Percentiles rank a stretch among this genome's conserved stretches.
Evolutionary conservation across 2,329 filamentous ascomycete genomes (phyloP).

Genomic region (Emydomyces testavorans): DNA sequence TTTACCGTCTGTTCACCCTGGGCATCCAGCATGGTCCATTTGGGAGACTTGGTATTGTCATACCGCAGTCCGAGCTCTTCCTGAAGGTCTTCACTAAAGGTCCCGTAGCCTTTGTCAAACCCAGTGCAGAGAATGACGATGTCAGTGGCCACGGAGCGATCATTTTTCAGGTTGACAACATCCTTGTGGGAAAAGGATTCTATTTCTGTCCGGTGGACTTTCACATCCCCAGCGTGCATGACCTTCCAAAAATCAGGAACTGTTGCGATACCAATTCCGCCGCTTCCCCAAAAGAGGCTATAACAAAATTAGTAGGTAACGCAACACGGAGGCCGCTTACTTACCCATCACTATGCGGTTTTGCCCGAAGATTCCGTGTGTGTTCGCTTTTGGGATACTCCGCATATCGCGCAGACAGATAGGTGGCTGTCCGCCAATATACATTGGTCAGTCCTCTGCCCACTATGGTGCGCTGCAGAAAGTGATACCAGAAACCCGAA

Average conservation of each 20-base stretch:
- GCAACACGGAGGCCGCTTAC: not conserved
- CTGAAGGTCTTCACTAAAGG: not conserved
- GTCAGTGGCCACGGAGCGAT: not conserved
- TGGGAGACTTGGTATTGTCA: not conserved
- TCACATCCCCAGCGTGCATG: constrained; percentile 24
- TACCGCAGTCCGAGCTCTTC: not conserved
- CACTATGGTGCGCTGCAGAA: constrained; percentile 22
- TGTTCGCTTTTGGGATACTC: constrained; percentile 20
- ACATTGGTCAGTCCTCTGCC: not conserved
- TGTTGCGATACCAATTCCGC: constrained; percentile 25
- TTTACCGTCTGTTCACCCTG: not conserved
- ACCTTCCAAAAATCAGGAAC: constrained; percentile 27
- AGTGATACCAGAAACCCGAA: constrained; percentile 18
- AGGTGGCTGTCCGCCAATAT: constrained; percentile 2
- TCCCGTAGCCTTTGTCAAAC: not conserved
- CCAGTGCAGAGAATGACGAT: not conserved
- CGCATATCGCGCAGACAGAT: constrained; percentile 15
- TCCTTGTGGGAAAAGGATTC: constrained; percentile 1
- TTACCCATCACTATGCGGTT: constrained; percentile 1
- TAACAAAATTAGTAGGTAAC: not conserved
- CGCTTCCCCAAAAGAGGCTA: constrained; percentile 28
- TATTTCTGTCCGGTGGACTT: constrained; percentile 14
- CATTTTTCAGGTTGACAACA: constrained; percentile 5
- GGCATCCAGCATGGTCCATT: not conserved
- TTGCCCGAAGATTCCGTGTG: constrained; percentile 12